Conservation (phyloP, 1,139 yeast species). For the Pichia sp. region DNA sequence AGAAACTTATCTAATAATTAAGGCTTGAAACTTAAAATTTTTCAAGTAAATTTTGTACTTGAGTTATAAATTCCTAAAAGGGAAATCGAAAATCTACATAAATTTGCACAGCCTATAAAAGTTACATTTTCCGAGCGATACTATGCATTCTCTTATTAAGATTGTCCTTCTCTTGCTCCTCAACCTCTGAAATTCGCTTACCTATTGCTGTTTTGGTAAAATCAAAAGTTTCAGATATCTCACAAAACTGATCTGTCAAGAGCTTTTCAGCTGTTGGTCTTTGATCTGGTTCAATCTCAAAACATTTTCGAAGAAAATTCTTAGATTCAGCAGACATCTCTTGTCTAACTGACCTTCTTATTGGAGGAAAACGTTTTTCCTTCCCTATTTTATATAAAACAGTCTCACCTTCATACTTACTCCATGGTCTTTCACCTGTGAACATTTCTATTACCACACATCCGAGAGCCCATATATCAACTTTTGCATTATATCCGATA, state of each 20-base stretch:
- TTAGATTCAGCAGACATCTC: conserved; percentile 58
- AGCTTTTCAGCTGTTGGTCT: conserved; percentile 83
- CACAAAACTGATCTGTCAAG: conserved; percentile 55
- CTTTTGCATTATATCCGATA: conserved; percentile 84
- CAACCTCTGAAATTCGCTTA: conserved; percentile 42
- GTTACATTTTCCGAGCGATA: conserved; percentile 15
- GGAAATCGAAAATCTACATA: background rate
- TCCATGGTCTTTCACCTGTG: conserved; percentile 82
- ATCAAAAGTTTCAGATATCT: conserved; percentile 39
- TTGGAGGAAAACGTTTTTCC: conserved; percentile 88
- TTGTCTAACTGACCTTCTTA: conserved; percentile 75
- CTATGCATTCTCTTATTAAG: conserved; percentile 22
- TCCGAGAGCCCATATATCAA: conserved; percentile 89
- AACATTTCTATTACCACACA: conserved; percentile 96
- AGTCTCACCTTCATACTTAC: conserved; percentile 68
- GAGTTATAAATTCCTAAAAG: background rate
- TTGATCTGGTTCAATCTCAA: conserved; percentile 68
- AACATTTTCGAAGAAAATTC: conserved; percentile 68
- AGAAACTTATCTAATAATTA: background rate
- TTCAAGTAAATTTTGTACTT: too few species aligned
- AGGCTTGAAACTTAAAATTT: background rate
- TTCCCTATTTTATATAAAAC: conserved; percentile 68
- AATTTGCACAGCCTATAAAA: conserved; percentile 1
- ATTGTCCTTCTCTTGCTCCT: conserved; percentile 30
- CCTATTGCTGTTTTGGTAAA: conserved; percentile 65